A percentile compares a stretch with the other conserved stretches of the same genome.
Conservation (phyloP, 1,139 yeast genomes). For the Yarrowia galli region DNA sequence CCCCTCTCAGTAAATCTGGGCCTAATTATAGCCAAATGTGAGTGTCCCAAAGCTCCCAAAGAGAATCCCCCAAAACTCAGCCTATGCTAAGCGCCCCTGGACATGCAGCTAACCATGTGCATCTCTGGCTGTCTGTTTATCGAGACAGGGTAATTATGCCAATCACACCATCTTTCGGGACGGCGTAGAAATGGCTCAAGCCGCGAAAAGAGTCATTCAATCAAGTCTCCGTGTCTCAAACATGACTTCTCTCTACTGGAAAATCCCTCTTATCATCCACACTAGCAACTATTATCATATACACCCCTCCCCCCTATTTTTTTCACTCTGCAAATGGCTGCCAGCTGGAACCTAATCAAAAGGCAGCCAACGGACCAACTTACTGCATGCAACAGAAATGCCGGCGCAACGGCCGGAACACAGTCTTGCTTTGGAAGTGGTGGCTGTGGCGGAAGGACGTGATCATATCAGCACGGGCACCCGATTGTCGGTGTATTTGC, state of each 20-base stretch:
- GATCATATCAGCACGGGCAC: too few relatives aligned
- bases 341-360: conserved; percentile 32
- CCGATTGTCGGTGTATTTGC: too few relatives aligned
- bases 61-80: too few relatives aligned
- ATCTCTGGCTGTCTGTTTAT: conserved; percentile 1
- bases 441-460: not conserved
- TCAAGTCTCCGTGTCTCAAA: too few relatives aligned
- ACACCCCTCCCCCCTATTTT: conserved; percentile 1
- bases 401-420: conserved; percentile 13
- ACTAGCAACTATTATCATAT: too few relatives aligned
- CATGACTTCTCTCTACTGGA: too few relatives aligned
- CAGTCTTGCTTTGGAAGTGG: conserved; percentile 29
- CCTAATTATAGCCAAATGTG: conserved; percentile 2
- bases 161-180: not conserved
- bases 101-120: conserved; percentile 34
- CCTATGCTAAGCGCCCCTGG: conserved; percentile 33
- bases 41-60: too few relatives aligned
- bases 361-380: conserved; percentile 35
- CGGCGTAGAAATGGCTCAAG: too few relatives aligned
- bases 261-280: too few relatives aligned
- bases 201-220: too few relatives aligned
- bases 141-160: not conserved
- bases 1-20: conserved; percentile 4
- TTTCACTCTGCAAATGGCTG: conserved; percentile 23
- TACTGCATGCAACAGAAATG: conserved; percentile 36